Percentiles rank a stretch among this genome's conserved stretches.
phyloP scores from a whole-genome alignment of 1,284 basidiomycete species.

The Cryptococcus amylolentus region DNA sequence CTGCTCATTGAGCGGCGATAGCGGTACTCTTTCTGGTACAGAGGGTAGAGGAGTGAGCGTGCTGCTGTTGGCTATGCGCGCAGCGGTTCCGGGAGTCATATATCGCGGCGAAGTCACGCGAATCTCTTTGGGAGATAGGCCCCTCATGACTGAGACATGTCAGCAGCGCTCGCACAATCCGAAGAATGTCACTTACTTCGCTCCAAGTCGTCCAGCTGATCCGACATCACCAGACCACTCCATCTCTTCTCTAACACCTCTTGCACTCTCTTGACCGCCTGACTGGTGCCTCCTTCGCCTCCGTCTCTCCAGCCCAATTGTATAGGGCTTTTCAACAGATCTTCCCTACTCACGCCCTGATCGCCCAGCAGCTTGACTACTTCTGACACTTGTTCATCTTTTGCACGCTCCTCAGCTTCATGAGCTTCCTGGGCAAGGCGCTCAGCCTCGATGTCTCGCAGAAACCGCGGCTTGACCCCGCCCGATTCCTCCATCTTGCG shows the following conservation, averaged over 20 bases:
- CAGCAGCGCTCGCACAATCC: not conserved
- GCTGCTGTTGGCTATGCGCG: conserved; percentile 22
- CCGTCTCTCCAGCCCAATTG: conserved; percentile 9
- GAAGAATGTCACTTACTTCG: conserved; percentile 28
- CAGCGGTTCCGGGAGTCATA: conserved; percentile 34
- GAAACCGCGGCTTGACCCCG: conserved; percentile 19
- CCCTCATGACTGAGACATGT: conserved; percentile 38
- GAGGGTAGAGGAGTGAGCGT: not conserved
- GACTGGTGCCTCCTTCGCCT: not conserved
- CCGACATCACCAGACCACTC: conserved; percentile 46
- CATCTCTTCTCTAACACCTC: conserved; percentile 37
- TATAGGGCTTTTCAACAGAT: conserved; percentile 39
- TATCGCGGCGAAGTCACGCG: conserved; percentile 34
- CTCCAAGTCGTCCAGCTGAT: conserved; percentile 47
- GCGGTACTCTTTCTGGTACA: not conserved
- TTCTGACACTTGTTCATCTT: conserved; percentile 1
- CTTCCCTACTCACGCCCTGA: conserved; percentile 7
- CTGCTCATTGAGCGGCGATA: conserved; percentile 6
- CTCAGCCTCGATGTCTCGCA: conserved; percentile 27
- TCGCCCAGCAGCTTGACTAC: conserved; percentile 2
- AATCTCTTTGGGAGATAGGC: conserved; percentile 44
- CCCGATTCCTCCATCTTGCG: conserved; percentile 14
- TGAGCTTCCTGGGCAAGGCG: conserved; percentile 10
- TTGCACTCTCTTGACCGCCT: conserved; percentile 9
- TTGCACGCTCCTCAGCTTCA: conserved; percentile 14